Conservation (phyloP, 768 basidiomycete genomes). For the Mycena kentingensis region DNA sequence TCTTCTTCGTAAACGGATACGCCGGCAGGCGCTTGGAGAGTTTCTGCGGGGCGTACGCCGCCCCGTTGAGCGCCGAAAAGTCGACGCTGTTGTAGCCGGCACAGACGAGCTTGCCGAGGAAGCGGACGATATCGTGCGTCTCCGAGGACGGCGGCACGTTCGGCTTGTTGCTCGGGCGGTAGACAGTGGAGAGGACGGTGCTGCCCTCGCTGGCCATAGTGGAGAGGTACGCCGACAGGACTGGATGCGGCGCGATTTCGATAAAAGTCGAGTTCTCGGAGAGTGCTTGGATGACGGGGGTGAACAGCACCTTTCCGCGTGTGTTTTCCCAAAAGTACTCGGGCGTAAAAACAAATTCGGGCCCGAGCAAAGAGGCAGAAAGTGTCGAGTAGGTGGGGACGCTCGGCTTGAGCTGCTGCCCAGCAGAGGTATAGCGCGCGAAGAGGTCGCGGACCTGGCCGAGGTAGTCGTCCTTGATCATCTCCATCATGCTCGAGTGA, state of each 20-base stretch:
- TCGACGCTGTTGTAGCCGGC: constrained; percentile 30
- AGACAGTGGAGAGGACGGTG: constrained; percentile 9
- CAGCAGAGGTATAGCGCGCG: constrained; percentile 17
- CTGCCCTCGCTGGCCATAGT: constrained; percentile 7
- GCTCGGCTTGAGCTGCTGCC: constrained; percentile 14
- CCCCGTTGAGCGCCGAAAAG: constrained; percentile 29
- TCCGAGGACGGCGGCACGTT: constrained; percentile 19
- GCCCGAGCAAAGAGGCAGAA: constrained; percentile 20
- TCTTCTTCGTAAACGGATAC: constrained; percentile 34
- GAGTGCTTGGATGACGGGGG: constrained; percentile 26
- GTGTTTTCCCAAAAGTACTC: constrained; percentile 38
- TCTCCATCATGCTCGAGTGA: constrained; percentile 34
- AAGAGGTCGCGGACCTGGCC: constrained; percentile 29
- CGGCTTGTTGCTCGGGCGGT: constrained; percentile 25
- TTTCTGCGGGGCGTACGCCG: neutral
- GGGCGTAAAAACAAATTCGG: constrained; percentile 19
- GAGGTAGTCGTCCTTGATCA: constrained; percentile 27
- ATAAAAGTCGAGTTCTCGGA: constrained; percentile 24
- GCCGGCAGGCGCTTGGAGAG: neutral
- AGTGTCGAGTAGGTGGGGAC: constrained; percentile 33
- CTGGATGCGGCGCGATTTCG: constrained; percentile 38
- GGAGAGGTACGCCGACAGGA: constrained; percentile 30
- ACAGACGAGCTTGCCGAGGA: constrained; percentile 29
- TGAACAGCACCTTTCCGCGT: constrained; percentile 34
- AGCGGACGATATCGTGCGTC: constrained; percentile 15